These are phyloP conservation scores for Citrullus colocynthis DNA, from an alignment of 306 rosid species.

Conservation along the genomic window DNA sequence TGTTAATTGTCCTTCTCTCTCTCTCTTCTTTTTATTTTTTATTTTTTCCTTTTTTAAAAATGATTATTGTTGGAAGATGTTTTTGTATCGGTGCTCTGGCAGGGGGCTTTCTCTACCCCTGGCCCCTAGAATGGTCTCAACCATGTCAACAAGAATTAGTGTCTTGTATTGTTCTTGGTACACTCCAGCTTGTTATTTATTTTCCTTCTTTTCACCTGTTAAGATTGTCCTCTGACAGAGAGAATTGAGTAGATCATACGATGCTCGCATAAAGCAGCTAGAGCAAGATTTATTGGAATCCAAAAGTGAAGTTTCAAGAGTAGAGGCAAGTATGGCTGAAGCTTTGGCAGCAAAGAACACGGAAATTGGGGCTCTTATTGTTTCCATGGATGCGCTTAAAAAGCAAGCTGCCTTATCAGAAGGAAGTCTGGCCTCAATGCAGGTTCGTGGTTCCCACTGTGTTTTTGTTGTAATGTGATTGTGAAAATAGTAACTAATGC, in stretches of 20 bases:
- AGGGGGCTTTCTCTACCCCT: background rate
- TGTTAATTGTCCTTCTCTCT: background rate
- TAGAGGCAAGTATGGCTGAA: constrained; percentile 76
- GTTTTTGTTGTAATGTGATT: background rate
- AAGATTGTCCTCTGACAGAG: constrained; percentile 42
- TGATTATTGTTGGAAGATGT: background rate
- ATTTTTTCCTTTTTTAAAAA: background rate
- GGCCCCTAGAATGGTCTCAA: background rate
- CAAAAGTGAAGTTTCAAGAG: constrained; percentile 67
- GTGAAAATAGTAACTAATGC: background rate
- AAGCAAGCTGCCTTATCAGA: constrained; percentile 82
- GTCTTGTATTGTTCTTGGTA: background rate
- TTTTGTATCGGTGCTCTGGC: background rate
- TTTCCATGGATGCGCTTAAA: constrained; percentile 72
- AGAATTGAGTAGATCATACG: constrained; percentile 83
- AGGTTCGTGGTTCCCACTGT: constrained; percentile 31
- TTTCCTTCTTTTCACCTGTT: constrained; percentile 5
- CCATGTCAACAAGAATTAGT: background rate
- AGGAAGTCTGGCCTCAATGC: constrained; percentile 83
- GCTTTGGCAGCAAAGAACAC: constrained; percentile 91
- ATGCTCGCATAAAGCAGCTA: constrained; percentile 70
- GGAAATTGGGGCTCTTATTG: constrained; percentile 77
- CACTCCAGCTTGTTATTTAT: background rate
- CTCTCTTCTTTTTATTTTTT: too few relatives aligned
- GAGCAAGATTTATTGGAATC: constrained; percentile 64